Evolutionary conservation across 176 grass and related monocot genomes (phyloP), one percentile per base, ranked within the genome.

Genomic region (Cenchrus purpureus): DNA sequence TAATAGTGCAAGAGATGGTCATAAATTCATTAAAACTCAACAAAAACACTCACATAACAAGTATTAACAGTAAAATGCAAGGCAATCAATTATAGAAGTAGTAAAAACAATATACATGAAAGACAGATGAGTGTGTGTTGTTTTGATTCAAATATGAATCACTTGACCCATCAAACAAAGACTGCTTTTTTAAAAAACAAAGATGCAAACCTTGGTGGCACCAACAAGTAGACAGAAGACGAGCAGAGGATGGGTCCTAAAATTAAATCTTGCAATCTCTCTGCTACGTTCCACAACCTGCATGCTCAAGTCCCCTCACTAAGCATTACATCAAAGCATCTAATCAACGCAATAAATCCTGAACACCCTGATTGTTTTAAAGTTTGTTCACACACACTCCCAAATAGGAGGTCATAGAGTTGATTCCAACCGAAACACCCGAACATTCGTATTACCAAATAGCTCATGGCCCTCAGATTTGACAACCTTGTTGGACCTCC

Each of bases 401-500:
- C 59, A 25, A 28, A 56, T 9, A 37, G 34, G 5, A 19, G 15
- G 28, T 19, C 42, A 74, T 10, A 53, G 14, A 77, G 56, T 40
- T 37, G 5, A 44, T 54, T 52, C 15, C 67, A 60, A 82, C 42
- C 0, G n/a, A 34, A 55, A 57, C 20, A 71, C n/a, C 14, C 43
- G n/a, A 68, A 81, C 37, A 29, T 20, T n/a, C 9, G 11, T 20
- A 22, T 53, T 58, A 25, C 51, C 12, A 61, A 22, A 46, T 71
- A 45, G 67, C 51, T 54, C 79, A 48, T 71, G 28, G 66, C 79
- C 79, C 79, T 82, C 79, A 82, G 79, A 83, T 73, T 19, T 61
- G 15, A 62, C 42, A 62, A 48, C 55, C 12, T 14, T 49, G 53
- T 72, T 61, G 14, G 20, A 31, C 61, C 12, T 83, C 55, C 68